Evolutionary conservation across 805 yeast species (phyloP), one percentile per base, ranked within the genome.

Genomic region (Blastobotrys terrestris): DNA sequence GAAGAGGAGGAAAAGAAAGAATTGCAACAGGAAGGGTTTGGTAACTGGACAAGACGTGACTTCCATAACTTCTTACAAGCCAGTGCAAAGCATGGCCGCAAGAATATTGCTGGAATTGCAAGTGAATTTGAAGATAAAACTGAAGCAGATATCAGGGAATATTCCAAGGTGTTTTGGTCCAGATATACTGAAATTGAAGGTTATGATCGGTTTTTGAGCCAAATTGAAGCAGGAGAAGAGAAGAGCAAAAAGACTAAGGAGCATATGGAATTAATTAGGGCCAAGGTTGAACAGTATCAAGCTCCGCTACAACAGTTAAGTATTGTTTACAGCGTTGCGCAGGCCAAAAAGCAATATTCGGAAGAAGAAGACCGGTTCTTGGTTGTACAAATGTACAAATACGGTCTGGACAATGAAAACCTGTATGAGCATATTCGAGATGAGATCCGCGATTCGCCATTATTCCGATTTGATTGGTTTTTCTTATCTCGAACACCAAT

Each of bases 311-410:
- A 85, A 66, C 95, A 92, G 60, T 72, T 92, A 58, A 75, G 69
- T 16, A 75, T 92, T 53, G 80, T 81, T 57, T 78, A 76, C 57
- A 95, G 95, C 2, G 89, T 94, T 5, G 78, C 82, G 2, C 77
- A 85, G 1, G 74, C 85, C 6, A 80, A 81, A 64, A 81, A 84
- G 62, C 78, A 85, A 1, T 94, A 81, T 68, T 80, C 87, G 31
- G 95, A 87, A 48, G 96, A 87, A 56, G 97, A 94, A 66, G 99
- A 94, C 68, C 75, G 97, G 60, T 94, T 87, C 67, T 70, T 94
- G 60, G 71, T 94, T 53, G 80, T 90, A 14, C 91, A 87, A 72
- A 71, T 89, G 63, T 84, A 86, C 71, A 76, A 85, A 55, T 81
- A 79, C 64, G 99, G 99, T 0, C 67, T 91, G 35, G 96, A 88